These are phyloP conservation scores for Candida mesenterica DNA, from an alignment of 1,139 yeast genomes.

Conservation along the genomic window DNA sequence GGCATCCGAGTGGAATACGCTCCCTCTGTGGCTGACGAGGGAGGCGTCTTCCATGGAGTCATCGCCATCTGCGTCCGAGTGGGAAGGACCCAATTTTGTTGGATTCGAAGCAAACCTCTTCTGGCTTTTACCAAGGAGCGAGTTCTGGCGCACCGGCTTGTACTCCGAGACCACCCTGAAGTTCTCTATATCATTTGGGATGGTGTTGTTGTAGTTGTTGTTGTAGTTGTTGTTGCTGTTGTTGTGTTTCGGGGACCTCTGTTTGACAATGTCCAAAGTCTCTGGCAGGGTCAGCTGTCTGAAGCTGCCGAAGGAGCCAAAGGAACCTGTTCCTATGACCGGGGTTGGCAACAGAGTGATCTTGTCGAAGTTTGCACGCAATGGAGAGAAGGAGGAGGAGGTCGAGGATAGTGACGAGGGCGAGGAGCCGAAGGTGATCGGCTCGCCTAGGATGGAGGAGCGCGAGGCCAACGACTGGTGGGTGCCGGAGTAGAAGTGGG, in stretches of 20 bases:
- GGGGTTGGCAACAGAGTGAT: slow-evolving; percentile 20
- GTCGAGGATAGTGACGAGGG: slow-evolving; percentile 6
- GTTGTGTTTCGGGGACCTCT: not conserved
- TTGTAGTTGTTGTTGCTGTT: not conserved
- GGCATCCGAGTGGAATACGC: slow-evolving; percentile 3
- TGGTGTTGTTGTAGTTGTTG: slow-evolving; percentile 3
- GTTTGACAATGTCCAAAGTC: not conserved
- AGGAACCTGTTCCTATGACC: slow-evolving; percentile 13
- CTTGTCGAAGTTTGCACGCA: slow-evolving; percentile 13
- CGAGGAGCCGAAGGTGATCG: slow-evolving; percentile 9
- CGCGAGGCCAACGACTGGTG: not conserved
- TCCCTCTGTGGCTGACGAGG: not conserved
- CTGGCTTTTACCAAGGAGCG: slow-evolving; percentile 17
- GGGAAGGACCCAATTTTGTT: slow-evolving; percentile 1
- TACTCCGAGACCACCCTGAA: slow-evolving; percentile 35
- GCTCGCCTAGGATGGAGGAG: slow-evolving; percentile 9
- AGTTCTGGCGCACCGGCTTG: slow-evolving; percentile 28
- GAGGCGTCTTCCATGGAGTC: not conserved
- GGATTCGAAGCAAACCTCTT: slow-evolving; percentile 24
- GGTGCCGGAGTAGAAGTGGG: not conserved
- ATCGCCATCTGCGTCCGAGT: not conserved
- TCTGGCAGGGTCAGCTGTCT: slow-evolving; percentile 1
- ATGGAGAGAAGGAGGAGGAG: slow-evolving; percentile 10
- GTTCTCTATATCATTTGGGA: slow-evolving; percentile 4
- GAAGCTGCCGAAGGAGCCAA: slow-evolving; percentile 4